These are phyloP conservation scores for Cerrena zonata DNA, from an alignment of 1,284 basidiomycete species.

Conservation along the genomic window DNA sequence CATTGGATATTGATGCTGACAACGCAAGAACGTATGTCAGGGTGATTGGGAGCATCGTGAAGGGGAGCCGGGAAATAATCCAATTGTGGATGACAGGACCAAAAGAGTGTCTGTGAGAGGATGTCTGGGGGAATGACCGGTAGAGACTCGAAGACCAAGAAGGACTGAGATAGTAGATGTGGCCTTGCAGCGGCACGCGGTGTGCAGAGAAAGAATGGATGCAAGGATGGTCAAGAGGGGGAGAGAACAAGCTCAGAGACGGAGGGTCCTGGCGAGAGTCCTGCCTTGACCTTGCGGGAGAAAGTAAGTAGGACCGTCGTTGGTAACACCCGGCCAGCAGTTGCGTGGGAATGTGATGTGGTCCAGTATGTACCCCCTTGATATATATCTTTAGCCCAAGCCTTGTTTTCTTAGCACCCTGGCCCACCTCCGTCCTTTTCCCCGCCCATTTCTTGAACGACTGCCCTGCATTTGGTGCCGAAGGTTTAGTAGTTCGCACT, in stretches of 20 bases:
- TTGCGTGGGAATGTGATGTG: constrained; percentile 3
- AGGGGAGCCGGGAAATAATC: constrained; percentile 1
- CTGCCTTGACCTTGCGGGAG: too few species aligned
- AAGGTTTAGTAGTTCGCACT: too few species aligned
- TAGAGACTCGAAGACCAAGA: neutral
- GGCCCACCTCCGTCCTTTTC: too few species aligned
- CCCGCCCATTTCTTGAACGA: too few species aligned
- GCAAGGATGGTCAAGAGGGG: neutral
- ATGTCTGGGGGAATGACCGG: neutral
- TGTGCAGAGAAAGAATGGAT: neutral
- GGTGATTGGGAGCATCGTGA: constrained; percentile 22
- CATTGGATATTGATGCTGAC: constrained; percentile 23
- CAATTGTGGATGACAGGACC: neutral
- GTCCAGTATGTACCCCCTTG: neutral
- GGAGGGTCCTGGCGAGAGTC: neutral
- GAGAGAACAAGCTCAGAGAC: neutral
- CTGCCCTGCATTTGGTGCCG: too few species aligned
- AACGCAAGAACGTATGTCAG: constrained; percentile 22
- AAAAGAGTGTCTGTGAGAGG: neutral
- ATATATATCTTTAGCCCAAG: neutral
- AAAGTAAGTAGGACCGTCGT: neutral
- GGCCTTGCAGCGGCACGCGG: neutral
- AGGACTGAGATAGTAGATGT: neutral
- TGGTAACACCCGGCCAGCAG: neutral
- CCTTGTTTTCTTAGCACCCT: too few species aligned